Evolutionary conservation across 2,329 filamentous ascomycete species (phyloP), one percentile per base, ranked within the genome.

Genomic region (Pseudogymnoascus sp.): DNA sequence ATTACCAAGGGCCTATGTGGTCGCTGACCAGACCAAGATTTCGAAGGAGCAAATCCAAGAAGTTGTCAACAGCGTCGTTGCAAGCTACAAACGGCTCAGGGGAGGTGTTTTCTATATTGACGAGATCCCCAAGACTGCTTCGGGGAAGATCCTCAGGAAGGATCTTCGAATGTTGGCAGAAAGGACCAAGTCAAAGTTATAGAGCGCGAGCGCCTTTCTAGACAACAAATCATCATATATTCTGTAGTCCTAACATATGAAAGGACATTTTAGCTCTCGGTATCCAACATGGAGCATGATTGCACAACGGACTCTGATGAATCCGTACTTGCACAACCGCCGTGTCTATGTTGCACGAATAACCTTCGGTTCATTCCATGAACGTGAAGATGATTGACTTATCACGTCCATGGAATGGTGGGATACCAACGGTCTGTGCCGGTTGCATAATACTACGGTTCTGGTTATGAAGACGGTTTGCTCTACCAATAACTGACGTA

Each of bases 1-100:
- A 64, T 71, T 76, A 3, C 77, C 77, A 1, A 64, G 76, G 6
- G 77, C 76, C 11, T 79, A 78, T 67, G 73, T 79, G 23, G 76
- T 79, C 8, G 69, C 44, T 63, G 66, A 36, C 62, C 63, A 56
- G 64, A 69, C 59, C 37, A 72, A 69, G 69, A 72, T 73, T 59
- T 70, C 38, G 25, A 72, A 53, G 4, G 60, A 71, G 53, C 59
- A 73, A 34, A 75, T 79, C 46, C 65, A 69, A 50, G 67, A 69
- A n/a, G 68, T 70, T 60, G 70, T 74, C 7, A 68, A 70, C 59
- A 63, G 65, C 11, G 67, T 70, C 25, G 23, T 53, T 28, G 46
- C 46, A 10, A 53, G 46, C 11, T 53, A 31, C 46, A 53, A 53
- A 31, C 23, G 46, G 7, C 46, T 53, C 23, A 31, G 46, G 23